These are phyloP conservation scores for Hypoxylon subgilvum DNA, from an alignment of 495 filamentous ascomycete genomes.

Conservation along the genomic window DNA sequence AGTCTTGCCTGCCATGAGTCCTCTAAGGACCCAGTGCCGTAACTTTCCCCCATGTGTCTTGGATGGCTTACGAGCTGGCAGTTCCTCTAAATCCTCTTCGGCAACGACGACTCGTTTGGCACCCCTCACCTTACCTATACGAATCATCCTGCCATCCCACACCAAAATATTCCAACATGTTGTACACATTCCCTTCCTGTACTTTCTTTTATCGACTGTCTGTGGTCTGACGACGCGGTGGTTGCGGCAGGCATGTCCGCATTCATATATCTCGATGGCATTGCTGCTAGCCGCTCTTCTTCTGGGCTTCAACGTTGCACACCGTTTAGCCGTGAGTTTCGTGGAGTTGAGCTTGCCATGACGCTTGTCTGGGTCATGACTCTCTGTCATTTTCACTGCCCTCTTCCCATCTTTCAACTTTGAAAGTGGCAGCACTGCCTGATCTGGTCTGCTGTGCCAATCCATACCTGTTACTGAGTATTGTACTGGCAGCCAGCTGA, in stretches of 20 bases:
- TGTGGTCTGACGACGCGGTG: not conserved
- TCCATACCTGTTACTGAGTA: not conserved
- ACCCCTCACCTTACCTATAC: slow-evolving; percentile 12
- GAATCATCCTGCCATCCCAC: slow-evolving; percentile 12
- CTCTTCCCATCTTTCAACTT: not conserved
- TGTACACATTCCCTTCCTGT: slow-evolving; percentile 13
- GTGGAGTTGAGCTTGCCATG: slow-evolving; percentile 5
- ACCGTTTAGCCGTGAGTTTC: slow-evolving; percentile 15
- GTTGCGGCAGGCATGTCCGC: slow-evolving; percentile 13
- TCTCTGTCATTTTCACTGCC: not conserved
- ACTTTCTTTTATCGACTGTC: not conserved
- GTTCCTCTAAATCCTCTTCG: not conserved
- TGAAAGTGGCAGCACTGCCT: not conserved
- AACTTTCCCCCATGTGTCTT: not conserved
- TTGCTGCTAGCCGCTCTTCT: not conserved
- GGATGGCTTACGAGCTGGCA: not conserved
- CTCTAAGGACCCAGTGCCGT: slow-evolving; percentile 7
- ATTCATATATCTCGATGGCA: slow-evolving; percentile 6
- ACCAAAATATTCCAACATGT: slow-evolving; percentile 7
- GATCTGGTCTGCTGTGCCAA: not conserved
- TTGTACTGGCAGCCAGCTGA: not conserved
- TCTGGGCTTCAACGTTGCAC: slow-evolving; percentile 5
- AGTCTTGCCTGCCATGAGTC: not conserved
- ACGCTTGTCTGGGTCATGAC: not conserved
- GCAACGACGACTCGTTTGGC: not conserved